Conservation (phyloP, 768 basidiomycete species). For the Boletus bicolor region DNA sequence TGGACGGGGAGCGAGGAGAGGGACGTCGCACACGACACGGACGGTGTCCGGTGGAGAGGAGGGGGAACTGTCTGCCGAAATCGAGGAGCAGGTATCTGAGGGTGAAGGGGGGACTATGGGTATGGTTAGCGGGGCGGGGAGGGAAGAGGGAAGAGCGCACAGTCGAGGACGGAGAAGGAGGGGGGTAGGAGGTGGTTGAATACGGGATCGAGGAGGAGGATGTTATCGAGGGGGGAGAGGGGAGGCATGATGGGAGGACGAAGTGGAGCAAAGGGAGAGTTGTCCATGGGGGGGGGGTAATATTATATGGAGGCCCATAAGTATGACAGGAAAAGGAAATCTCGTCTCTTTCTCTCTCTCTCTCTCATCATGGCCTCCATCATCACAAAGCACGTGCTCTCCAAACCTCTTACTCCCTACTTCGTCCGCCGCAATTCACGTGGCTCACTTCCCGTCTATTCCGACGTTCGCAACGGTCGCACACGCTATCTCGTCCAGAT, state of each 20-base stretch:
- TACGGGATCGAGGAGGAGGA: neutral
- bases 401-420: constrained; percentile 34
- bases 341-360: too few species aligned
- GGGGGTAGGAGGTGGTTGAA: neutral
- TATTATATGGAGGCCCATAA: too few species aligned
- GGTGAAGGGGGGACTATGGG: constrained; percentile 43
- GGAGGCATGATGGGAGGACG: neutral
- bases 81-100: constrained; percentile 35
- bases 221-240: constrained; percentile 26
- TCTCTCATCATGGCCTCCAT: constrained; percentile 6
- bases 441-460: constrained; percentile 72
- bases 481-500: constrained; percentile 55
- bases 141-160: neutral
- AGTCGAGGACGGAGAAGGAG: neutral
- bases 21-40: constrained; percentile 61
- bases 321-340: too few species aligned
- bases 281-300: neutral
- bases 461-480: constrained; percentile 66
- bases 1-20: constrained; percentile 65
- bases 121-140: neutral
- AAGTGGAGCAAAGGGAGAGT: neutral
- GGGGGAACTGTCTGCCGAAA: constrained; percentile 24
- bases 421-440: constrained; percentile 63
- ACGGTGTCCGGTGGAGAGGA: constrained; percentile 30
- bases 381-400: constrained; percentile 19